A percentile compares a stretch with the other conserved stretches of the same genome.
Evolutionary conservation across 202 grass and related monocot species (phyloP).

Genomic region (Cymbopogon flexuosus): DNA sequence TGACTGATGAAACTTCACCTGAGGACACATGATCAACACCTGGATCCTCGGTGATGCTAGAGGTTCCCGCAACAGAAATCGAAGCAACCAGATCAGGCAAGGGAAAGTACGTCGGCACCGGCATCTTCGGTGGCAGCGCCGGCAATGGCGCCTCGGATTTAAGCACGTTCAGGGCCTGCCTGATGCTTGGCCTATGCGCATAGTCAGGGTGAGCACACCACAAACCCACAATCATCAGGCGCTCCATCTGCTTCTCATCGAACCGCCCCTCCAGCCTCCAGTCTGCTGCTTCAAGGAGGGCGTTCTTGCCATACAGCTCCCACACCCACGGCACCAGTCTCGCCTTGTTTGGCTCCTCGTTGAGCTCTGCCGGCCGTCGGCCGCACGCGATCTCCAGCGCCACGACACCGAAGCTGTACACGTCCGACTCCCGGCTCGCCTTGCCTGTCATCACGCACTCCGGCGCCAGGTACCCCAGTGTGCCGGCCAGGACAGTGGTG

Average conservation of each 20-base stretch:
- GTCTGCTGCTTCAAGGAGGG: constrained; percentile 49
- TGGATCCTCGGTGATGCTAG: background rate
- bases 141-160: constrained; percentile 63
- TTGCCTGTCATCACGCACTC: constrained; percentile 67
- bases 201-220: constrained; percentile 77
- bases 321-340: constrained; percentile 63
- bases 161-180: constrained; percentile 55
- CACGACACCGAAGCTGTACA: constrained; percentile 76
- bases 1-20: background rate
- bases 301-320: constrained; percentile 61
- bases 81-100: constrained; percentile 31
- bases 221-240: constrained; percentile 61
- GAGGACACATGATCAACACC: constrained; percentile 17
- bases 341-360: constrained; percentile 29
- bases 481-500: constrained; percentile 65
- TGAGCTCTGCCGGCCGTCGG: constrained; percentile 41
- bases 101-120: constrained; percentile 60
- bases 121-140: constrained; percentile 49
- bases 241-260: constrained; percentile 52
- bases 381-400: constrained; percentile 65
- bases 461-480: constrained; percentile 60
- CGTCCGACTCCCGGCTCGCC: constrained; percentile 54
- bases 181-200: constrained; percentile 59
- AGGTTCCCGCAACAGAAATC: constrained; percentile 13
- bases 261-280: constrained; percentile 42